Conservation (phyloP, 1,284 basidiomycete genomes). For the Uromyces viciae-fabae region DNA sequence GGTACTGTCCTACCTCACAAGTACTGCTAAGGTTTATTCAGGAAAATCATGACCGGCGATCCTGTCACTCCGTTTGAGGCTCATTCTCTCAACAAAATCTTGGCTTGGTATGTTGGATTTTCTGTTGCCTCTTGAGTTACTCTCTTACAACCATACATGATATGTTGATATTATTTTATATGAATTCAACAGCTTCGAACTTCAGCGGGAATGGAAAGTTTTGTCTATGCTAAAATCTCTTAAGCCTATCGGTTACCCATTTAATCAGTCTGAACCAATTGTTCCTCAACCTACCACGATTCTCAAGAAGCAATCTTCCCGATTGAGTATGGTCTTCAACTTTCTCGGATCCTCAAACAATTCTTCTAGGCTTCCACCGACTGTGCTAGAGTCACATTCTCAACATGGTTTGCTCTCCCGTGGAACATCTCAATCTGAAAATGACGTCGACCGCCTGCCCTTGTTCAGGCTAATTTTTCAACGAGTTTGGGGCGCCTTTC, state of each 20-base stretch:
- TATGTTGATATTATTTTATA: neutral
- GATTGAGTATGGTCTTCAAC: constrained; percentile 1
- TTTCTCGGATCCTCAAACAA: constrained; percentile 12
- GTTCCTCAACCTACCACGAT: neutral
- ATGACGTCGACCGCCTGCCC: neutral
- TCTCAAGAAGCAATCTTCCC: neutral
- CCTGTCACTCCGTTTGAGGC: neutral
- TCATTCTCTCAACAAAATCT: constrained; percentile 29
- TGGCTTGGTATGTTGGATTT: neutral
- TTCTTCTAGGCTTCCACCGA: neutral
- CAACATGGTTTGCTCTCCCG: neutral
- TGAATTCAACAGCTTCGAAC: constrained; percentile 16
- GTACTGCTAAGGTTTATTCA: too few species aligned
- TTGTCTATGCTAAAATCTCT: constrained; percentile 13
- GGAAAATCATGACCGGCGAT: neutral
- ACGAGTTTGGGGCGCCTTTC: constrained; percentile 26
- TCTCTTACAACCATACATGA: too few species aligned
- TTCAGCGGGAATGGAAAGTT: constrained; percentile 40
- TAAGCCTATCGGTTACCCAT: constrained; percentile 31
- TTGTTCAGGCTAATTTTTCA: constrained; percentile 25
- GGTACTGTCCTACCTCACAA: too few species aligned
- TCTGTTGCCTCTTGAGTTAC: too few species aligned
- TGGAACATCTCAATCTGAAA: neutral
- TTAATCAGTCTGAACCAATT: neutral
- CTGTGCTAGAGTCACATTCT: neutral